A percentile compares a stretch with the other conserved stretches of the same genome.
Evolutionary conservation across 352 stramenopile genomes (phyloP).

Genomic region (Globisporangium mamillatum): DNA sequence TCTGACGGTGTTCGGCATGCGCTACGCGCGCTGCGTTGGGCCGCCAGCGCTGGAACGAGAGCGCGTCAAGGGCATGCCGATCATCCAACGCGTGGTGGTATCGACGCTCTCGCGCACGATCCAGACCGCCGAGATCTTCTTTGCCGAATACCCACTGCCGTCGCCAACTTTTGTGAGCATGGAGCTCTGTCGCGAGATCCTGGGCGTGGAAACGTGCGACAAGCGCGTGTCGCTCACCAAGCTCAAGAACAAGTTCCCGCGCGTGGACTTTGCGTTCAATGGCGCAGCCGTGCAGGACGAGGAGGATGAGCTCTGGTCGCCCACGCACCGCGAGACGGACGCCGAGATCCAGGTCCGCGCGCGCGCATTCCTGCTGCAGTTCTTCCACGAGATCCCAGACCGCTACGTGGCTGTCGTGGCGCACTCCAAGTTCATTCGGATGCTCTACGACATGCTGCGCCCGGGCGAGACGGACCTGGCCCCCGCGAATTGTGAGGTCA

Average conservation of each 20-base stretch:
- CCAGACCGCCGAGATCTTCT: slow-evolving; percentile 68
- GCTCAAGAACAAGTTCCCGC: slow-evolving; percentile 49
- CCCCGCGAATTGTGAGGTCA: slow-evolving; percentile 46
- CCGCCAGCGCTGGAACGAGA: slow-evolving; percentile 30
- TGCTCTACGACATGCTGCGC: slow-evolving; percentile 45
- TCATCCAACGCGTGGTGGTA: slow-evolving; percentile 59
- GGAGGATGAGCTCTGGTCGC: slow-evolving; percentile 50
- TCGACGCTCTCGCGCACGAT: slow-evolving; percentile 69
- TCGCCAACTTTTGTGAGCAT: slow-evolving; percentile 39
- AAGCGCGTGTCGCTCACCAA: slow-evolving; percentile 45
- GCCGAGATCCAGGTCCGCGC: slow-evolving; percentile 53
- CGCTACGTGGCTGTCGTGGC: slow-evolving; percentile 54
- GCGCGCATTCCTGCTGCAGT: slow-evolving; percentile 32
- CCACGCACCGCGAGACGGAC: slow-evolving; percentile 58
- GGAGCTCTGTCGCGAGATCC: slow-evolving; percentile 62
- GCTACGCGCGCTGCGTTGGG: slow-evolving; percentile 46
- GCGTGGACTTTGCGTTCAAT: slow-evolving; percentile 71
- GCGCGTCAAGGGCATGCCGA: slow-evolving; percentile 51
- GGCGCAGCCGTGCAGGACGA: slow-evolving; percentile 57
- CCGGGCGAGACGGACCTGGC: slow-evolving; percentile 28
- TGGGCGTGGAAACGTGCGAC: slow-evolving; percentile 69
- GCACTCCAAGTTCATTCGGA: slow-evolving; percentile 70
- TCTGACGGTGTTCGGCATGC: slow-evolving; percentile 55
- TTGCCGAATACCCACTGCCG: slow-evolving; percentile 31
- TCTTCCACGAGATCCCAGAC: slow-evolving; percentile 49